Conservation (phyloP, 78 protist species). For the Dictyostelium citrinum region DNA sequence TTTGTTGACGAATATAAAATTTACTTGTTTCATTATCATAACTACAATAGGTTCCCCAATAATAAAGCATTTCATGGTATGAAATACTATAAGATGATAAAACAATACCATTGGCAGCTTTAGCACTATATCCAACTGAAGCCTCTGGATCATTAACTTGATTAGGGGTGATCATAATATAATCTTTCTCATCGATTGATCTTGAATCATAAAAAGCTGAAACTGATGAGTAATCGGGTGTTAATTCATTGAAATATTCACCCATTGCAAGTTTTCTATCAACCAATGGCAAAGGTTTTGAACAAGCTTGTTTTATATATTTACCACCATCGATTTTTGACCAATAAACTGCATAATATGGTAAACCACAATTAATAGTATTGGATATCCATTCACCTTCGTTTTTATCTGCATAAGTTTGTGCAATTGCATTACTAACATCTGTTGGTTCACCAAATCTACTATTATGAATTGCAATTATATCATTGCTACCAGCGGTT, state of each 20-base stretch:
- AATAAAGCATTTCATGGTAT: background rate
- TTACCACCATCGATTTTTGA: background rate
- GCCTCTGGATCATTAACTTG: background rate
- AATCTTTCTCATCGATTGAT: background rate
- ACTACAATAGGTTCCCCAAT: background rate
- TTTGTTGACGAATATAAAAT: background rate
- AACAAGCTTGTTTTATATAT: background rate
- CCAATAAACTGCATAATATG: constrained; percentile 1
- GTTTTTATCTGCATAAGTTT: background rate
- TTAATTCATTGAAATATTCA: background rate
- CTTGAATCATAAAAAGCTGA: background rate
- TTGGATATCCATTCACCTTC: background rate
- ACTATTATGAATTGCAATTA: background rate
- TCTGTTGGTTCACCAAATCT: background rate
- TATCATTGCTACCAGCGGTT: background rate
- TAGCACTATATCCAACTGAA: background rate
- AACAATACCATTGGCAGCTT: background rate
- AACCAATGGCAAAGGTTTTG: background rate
- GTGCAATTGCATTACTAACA: background rate
- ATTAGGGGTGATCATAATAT: background rate
- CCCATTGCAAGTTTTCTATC: background rate
- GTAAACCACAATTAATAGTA: background rate
- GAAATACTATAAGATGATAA: background rate
- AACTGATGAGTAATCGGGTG: background rate
- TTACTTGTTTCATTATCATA: background rate